Evolutionary conservation across 2,329 filamentous ascomycete genomes (phyloP).

Genomic region (Claviceps citrina): DNA sequence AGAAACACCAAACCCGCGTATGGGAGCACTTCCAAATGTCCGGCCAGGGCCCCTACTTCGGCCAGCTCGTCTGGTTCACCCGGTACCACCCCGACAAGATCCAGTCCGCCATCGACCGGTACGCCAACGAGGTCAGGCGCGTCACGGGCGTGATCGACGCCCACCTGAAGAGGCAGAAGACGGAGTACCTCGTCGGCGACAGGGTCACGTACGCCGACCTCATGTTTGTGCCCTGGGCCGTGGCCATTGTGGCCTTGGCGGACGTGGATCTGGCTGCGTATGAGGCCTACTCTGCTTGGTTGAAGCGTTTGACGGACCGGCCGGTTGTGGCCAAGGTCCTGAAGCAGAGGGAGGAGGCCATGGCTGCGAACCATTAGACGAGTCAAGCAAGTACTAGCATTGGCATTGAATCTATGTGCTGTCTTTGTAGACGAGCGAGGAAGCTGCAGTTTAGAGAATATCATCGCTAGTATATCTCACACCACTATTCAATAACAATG

Average conservation of each 20-base stretch:
- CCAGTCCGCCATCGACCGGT: slow-evolving; percentile 15
- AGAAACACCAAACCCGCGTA: slow-evolving; percentile 7
- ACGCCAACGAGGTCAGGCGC: slow-evolving; percentile 15
- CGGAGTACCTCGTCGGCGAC: slow-evolving; percentile 11
- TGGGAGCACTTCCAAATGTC: slow-evolving; percentile 12
- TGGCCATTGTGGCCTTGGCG: neutral
- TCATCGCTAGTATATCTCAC: too few species aligned
- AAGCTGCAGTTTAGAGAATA: too few species aligned
- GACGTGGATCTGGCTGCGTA: neutral
- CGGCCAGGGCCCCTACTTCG: slow-evolving; percentile 18
- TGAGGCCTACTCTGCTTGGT: slow-evolving; percentile 4
- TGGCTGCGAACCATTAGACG: neutral
- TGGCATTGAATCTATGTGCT: too few species aligned
- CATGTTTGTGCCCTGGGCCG: slow-evolving; percentile 12
- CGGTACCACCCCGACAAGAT: slow-evolving; percentile 12
- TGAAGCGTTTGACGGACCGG: slow-evolving; percentile 1
- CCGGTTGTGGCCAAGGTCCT: slow-evolving; percentile 3
- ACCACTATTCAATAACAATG: neutral
- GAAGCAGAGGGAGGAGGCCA: slow-evolving; percentile 3
- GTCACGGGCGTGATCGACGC: slow-evolving; percentile 15
- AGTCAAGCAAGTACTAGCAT: too few species aligned
- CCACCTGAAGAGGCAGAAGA: slow-evolving; percentile 10
- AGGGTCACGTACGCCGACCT: slow-evolving; percentile 14
- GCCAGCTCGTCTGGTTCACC: slow-evolving; percentile 12
- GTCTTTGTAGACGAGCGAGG: too few species aligned